Evolutionary conservation across 306 rosid genomes (phyloP).

Genomic region (Quercus variabilis): DNA sequence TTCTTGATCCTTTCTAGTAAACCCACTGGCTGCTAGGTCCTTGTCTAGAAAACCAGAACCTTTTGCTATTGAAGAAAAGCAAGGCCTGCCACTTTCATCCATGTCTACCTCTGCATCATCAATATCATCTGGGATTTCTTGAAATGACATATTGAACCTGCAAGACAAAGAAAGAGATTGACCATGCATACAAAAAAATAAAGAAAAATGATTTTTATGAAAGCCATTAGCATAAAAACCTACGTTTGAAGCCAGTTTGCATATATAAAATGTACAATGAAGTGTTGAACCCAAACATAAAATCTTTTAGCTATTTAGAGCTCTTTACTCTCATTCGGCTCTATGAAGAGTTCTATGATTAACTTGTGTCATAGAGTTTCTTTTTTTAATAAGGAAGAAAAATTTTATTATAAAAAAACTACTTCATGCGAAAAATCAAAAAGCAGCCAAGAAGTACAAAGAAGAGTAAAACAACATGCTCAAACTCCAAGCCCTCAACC

Average conservation of each 20-base stretch:
- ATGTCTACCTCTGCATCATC: constrained; percentile 45
- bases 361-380: no score
- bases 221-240: constrained; percentile 15
- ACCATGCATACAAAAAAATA: background rate
- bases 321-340: background rate
- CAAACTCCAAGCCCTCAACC: no score
- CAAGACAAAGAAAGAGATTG: constrained; percentile 21
- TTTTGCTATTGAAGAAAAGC: constrained; percentile 61
- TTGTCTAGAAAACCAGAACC: constrained; percentile 66
- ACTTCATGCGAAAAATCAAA: no score
- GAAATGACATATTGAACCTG: constrained; percentile 72
- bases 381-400: no score
- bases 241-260: background rate
- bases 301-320: background rate
- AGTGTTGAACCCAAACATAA: background rate
- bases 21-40: constrained; percentile 95
- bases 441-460: no score
- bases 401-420: no score
- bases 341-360: background rate
- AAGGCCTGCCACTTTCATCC: constrained; percentile 57
- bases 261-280: background rate
- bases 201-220: background rate
- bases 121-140: constrained; percentile 49
- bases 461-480: no score
- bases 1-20: constrained; percentile 71